Percentiles rank a stretch among this genome's conserved stretches.
These are phyloP conservation scores for Gossypium thurberi DNA, from an alignment of 345 rosid genomes.

Conservation along the genomic window DNA sequence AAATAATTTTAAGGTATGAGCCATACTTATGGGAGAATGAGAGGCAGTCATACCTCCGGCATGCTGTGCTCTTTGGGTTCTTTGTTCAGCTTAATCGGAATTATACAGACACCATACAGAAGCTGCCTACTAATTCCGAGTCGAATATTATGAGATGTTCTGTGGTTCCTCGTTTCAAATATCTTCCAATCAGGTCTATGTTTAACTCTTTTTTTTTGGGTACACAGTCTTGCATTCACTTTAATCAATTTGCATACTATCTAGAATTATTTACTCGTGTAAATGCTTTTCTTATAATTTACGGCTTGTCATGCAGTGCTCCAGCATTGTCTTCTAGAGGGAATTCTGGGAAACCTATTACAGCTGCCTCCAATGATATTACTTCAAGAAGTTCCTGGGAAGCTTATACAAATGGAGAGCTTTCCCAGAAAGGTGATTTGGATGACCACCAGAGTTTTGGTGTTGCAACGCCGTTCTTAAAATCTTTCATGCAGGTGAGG, in stretches of 20 bases:
- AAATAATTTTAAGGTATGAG: slow-evolving; percentile 54
- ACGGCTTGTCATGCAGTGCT: slow-evolving; percentile 36
- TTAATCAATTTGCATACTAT: not conserved
- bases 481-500: slow-evolving; percentile 88
- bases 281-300: not conserved
- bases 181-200: slow-evolving; percentile 88
- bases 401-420: slow-evolving; percentile 63
- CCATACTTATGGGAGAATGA: slow-evolving; percentile 94
- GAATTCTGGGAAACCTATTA: slow-evolving; percentile 46
- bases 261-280: not conserved
- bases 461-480: slow-evolving; percentile 76
- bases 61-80: slow-evolving; percentile 97
- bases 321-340: slow-evolving; percentile 84
- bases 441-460: slow-evolving; percentile 64
- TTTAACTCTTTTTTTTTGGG: not conserved
- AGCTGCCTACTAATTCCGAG: slow-evolving; percentile 81
- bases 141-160: slow-evolving; percentile 95
- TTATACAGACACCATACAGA: slow-evolving; percentile 81
- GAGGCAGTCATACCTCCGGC: slow-evolving; percentile 83
- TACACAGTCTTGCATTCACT: not conserved
- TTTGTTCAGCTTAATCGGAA: slow-evolving; percentile 92
- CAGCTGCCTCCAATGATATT: slow-evolving; percentile 43
- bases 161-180: slow-evolving; percentile 88
- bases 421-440: slow-evolving; percentile 55
- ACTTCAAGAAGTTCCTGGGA: slow-evolving; percentile 59